phyloP scores from a whole-genome alignment of 2,329 filamentous ascomycete species.

The Leptographium wingfieldii region DNA sequence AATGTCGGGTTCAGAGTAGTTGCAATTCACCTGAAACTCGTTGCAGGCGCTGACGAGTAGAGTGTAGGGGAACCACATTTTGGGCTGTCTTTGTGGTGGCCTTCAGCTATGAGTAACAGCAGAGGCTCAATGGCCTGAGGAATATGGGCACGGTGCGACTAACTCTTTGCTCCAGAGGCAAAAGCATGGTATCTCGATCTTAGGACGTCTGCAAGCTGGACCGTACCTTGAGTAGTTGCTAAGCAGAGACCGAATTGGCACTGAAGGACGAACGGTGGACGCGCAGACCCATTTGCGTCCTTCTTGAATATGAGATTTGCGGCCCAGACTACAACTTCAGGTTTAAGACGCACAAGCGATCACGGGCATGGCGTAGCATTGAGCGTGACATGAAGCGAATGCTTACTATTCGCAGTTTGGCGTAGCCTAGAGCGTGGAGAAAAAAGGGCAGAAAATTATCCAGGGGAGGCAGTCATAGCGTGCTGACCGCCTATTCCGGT shows the following conservation, averaged over 20 bases:
- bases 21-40: not conserved
- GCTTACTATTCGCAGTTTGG: not conserved
- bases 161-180: too few species aligned
- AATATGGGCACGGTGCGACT: not conserved
- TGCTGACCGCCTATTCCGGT: not conserved
- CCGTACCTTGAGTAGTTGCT: not conserved
- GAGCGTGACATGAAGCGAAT: not conserved
- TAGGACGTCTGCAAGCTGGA: not conserved
- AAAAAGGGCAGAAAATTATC: not conserved
- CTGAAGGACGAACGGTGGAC: too few species aligned
- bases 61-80: not conserved
- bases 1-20: not conserved
- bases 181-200: too few species aligned
- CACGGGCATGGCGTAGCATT: not conserved
- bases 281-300: too few species aligned
- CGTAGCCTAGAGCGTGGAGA: not conserved
- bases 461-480: not conserved
- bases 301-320: too few species aligned
- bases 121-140: not conserved
- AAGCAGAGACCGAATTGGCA: too few species aligned
- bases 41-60: not conserved
- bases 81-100: not conserved
- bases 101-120: not conserved
- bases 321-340: too few species aligned
- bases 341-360: too few species aligned